Evolutionary conservation across 495 filamentous ascomycete genomes (phyloP).

Genomic region (Lichenothelia convexa): DNA sequence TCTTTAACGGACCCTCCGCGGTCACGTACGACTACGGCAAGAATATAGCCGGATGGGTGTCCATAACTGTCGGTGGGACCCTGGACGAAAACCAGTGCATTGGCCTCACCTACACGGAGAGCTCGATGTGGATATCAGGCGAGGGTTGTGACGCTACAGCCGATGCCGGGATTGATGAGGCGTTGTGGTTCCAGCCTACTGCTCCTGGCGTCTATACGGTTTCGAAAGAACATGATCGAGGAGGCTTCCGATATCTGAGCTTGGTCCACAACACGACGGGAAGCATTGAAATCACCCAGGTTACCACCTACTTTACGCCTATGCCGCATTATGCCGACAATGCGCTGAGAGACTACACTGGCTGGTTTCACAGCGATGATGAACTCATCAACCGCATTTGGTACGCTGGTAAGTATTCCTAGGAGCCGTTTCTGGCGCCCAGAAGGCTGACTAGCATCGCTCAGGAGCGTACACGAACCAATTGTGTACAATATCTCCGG

Average conservation of each 20-base stretch:
- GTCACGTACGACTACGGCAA: constrained; percentile 30
- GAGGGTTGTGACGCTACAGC: constrained; percentile 25
- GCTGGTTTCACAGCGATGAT: constrained; percentile 29
- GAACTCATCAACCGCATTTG: constrained; percentile 36
- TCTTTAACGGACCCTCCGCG: constrained; percentile 20
- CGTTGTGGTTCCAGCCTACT: constrained; percentile 22
- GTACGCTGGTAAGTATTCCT: constrained; percentile 31
- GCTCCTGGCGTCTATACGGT: constrained; percentile 19
- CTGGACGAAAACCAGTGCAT: constrained; percentile 20
- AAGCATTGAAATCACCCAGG: constrained; percentile 9
- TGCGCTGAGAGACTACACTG: constrained; percentile 21
- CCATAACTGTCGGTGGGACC: constrained; percentile 16
- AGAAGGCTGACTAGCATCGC: neutral
- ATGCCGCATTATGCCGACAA: constrained; percentile 13
- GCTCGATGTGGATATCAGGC: constrained; percentile 25
- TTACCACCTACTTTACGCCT: constrained; percentile 11
- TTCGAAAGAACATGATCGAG: constrained; percentile 20
- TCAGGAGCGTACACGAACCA: constrained; percentile 35
- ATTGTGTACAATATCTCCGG: constrained; percentile 34
- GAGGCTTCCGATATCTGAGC: constrained; percentile 28
- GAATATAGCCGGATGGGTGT: constrained; percentile 27
- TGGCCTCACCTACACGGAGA: constrained; percentile 28
- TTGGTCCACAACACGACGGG: constrained; percentile 14
- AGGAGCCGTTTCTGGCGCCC: neutral
- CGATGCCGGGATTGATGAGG: constrained; percentile 23